Base-by-base conservation (phyloP, 1,284 basidiomycete species). In the Gastroboletus turbinatus region DNA sequence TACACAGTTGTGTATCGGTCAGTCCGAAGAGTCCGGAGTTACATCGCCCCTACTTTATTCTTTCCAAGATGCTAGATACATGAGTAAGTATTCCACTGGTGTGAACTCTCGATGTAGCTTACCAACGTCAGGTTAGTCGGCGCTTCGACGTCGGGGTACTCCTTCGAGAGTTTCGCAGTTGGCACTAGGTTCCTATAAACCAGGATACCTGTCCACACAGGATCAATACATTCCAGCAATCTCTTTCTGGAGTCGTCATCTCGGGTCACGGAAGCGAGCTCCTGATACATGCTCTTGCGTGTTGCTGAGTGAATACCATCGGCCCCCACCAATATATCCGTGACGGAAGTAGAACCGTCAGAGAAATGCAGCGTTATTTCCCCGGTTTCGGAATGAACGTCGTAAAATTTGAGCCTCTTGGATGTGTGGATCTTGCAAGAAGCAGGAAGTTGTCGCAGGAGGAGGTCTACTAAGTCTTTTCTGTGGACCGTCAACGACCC, bases 21-120 rank as follows among this genome's bases (percentile, higher is more conserved):
- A 58, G 50, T 46, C 14, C 6, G 19, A 29, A 35, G 27, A 3
- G 4, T 8, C 16, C 6, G 2, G 32, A 27, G 9, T 36, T 63
- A 35, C 33, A 8, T 39, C 0, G 4, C 4, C 76, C 77, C 42
- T 33, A 78, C 79, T 52, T 75, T 74, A 51, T 75, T 64, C 54
- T 73, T 76, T 29, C 78, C 79, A 9, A 76, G 62, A 56, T 79
- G 77, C 79, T 82, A 53, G n/a, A 44, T 42, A 36, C 23, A 35
- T 4, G 5, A 39, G 29, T 60, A 13, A 55, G 49, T 3, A 33
- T 30, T 8, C 3, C 19, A 27, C 14, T 2, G 39, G n/a, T 52
- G 16, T 5, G 3, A 61, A 52, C n/a, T 5, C 27, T 30, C 16
- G 19, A 39, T 11, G 6, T 46, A 21, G 29, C 60, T 52, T 13